Evolutionary conservation across 805 yeast species (phyloP), one percentile per base, ranked within the genome.

Genomic region (Jamesozyma rosinii): DNA sequence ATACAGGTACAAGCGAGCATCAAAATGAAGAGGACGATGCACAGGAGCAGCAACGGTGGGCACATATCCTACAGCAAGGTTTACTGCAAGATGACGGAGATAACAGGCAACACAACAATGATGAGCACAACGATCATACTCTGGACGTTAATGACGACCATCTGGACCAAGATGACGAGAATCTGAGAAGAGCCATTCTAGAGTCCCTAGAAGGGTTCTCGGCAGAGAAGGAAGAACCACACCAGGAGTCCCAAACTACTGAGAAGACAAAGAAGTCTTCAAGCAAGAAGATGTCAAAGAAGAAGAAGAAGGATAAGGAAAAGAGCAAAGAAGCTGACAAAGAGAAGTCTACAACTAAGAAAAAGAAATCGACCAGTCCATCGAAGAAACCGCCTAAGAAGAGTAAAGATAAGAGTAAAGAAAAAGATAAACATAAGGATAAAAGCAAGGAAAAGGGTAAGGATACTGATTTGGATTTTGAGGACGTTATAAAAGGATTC

Each of bases 111-210:
- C 36, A 42, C 9, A 37, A 26, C 8, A 30, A 48, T 17, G 37
- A 38, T 20, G 35, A 34, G 11, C 47, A 51, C 34, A 20, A 33
- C 8, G 32, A 31, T 8, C 38, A 41, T 21, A 38, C 32, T 20
- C 26, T 34, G n/a, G 35, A 32, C 4, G 33, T 14, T 9, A 18
- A 41, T 11, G 19, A 36, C 15, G 52, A 52, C 5, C 45, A 50
- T 29, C 37, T 61, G 26, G 66, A 61, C 41, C 62, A 58, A 39
- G 66, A 59, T 40, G 66, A 61, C 41, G 64, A 58, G 40, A 55
- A 59, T 40, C 46, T 61, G 13, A 49, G 66, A 44, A 52, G 50
- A 19, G 66, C 66, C 14, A 61, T 61, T 42, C 39, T 61, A 19
- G 59, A 58, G 20, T 58, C 64, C 0, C 41, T 61, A 33, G 57